A percentile compares a stretch with the other conserved stretches of the same genome.
phyloP scores from a whole-genome alignment of 148 eudicot genomes.

The Vaccinium darrowii region DNA sequence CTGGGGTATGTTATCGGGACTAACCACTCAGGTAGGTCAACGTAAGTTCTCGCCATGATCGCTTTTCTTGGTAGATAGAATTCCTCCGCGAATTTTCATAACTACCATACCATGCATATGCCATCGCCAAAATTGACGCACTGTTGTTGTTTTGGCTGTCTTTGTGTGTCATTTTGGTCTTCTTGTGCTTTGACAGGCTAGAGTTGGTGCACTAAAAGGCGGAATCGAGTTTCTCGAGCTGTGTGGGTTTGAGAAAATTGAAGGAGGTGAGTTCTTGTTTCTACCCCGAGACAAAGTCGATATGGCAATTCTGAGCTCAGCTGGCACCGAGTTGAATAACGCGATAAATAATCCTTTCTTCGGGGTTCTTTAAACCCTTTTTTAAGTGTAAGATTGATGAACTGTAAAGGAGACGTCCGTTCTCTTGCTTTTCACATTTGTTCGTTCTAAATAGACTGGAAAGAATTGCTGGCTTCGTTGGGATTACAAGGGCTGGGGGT shows the following conservation, averaged over 20 bases:
- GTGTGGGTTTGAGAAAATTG: conserved; percentile 85
- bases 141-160: too few relatives aligned
- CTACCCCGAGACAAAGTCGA: conserved; percentile 80
- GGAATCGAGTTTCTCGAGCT: conserved; percentile 91
- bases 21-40: not conserved
- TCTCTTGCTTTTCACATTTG: not conserved
- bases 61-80: not conserved
- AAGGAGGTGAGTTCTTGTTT: conserved; percentile 84
- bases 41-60: not conserved
- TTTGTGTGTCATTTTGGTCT: not conserved
- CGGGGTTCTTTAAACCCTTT: conserved; percentile 62
- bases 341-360: conserved; percentile 95
- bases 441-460: not conserved
- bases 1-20: not conserved
- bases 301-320: conserved; percentile 63
- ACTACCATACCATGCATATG: too few relatives aligned
- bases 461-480: not conserved
- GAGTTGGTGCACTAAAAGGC: conserved; percentile 86
- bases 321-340: conserved; percentile 82
- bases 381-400: not conserved
- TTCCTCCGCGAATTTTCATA: not conserved
- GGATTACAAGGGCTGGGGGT: not conserved
- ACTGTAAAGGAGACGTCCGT: not conserved
- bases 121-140: not conserved
- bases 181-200: conserved; percentile 46